Evolutionary conservation across 140 eudicot genomes (phyloP).

Genomic region (Anethum foeniculum): DNA sequence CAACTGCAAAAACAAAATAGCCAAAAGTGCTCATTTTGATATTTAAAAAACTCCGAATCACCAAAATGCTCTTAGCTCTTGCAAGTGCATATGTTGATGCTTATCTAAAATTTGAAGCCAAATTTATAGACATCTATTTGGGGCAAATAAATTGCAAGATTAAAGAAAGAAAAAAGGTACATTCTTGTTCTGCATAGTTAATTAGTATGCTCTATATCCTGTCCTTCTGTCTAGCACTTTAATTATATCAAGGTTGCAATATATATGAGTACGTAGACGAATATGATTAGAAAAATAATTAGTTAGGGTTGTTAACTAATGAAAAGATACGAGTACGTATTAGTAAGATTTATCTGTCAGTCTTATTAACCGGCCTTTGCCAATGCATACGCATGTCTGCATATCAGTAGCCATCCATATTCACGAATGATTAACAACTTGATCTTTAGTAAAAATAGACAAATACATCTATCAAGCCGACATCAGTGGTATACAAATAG

Average conservation of each 20-base stretch:
- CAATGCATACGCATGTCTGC: neutral
- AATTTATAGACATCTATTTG: slow-evolving; percentile 12
- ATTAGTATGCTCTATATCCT: neutral
- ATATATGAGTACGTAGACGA: neutral
- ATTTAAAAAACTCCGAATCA: neutral
- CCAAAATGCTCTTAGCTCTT: neutral
- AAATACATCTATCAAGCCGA: neutral
- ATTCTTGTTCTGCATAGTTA: neutral
- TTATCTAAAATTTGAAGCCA: neutral
- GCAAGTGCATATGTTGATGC: neutral
- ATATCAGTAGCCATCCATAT: neutral
- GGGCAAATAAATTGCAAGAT: neutral
- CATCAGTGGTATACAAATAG: neutral
- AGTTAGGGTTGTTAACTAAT: slow-evolving; percentile 15
- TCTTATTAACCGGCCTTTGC: slow-evolving; percentile 2
- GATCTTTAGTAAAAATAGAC: neutral
- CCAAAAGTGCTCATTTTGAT: slow-evolving; percentile 17
- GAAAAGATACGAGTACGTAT: neutral
- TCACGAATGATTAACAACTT: neutral
- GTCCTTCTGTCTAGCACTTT: neutral
- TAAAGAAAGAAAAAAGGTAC: neutral
- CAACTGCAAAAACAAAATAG: slow-evolving; percentile 4
- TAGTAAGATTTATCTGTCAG: neutral
- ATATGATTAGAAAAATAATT: slow-evolving; percentile 6
- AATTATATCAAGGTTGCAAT: neutral